Evolutionary conservation across 768 basidiomycete species (phyloP).

Genomic region (Lyophyllum decastes): DNA sequence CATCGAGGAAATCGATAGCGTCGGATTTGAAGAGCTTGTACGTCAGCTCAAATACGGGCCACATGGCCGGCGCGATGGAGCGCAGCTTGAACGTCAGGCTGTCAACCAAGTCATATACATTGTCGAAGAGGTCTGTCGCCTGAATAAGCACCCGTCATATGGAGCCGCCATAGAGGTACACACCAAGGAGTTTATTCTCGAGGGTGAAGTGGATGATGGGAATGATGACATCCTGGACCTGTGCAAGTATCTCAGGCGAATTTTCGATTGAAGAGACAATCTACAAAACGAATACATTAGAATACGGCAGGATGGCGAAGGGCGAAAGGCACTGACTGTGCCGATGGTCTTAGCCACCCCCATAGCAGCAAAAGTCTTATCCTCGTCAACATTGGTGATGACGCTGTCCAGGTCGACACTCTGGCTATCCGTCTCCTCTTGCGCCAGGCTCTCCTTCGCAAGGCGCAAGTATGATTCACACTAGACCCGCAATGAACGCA

Average conservation of each 20-base stretch:
- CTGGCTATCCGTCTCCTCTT: slow-evolving; percentile 50
- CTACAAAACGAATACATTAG: slow-evolving; percentile 33
- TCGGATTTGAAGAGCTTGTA: slow-evolving; percentile 83
- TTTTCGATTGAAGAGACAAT: slow-evolving; percentile 76
- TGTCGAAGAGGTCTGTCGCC: slow-evolving; percentile 76
- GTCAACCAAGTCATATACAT: slow-evolving; percentile 85
- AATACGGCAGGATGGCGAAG: slow-evolving; percentile 1
- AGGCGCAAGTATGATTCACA: slow-evolving; percentile 84
- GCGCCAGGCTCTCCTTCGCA: slow-evolving; percentile 62
- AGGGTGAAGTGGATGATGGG: slow-evolving; percentile 78
- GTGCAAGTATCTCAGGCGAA: slow-evolving; percentile 70
- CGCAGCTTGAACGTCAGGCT: slow-evolving; percentile 81
- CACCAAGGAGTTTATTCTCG: slow-evolving; percentile 76
- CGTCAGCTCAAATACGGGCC: slow-evolving; percentile 84
- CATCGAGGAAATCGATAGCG: slow-evolving; percentile 85
- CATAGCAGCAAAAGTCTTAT: slow-evolving; percentile 88
- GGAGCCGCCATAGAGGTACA: slow-evolving; percentile 18
- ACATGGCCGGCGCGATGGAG: slow-evolving; percentile 77
- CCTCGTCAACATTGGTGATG: slow-evolving; percentile 64
- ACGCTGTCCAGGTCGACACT: slow-evolving; percentile 58
- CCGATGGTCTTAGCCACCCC: slow-evolving; percentile 83
- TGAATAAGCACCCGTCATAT: slow-evolving; percentile 1
- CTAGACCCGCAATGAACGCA: slow-evolving; percentile 33
- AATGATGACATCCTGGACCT: slow-evolving; percentile 81
- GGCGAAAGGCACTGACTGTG: slow-evolving; percentile 50